Evolutionary conservation across 169 alveolate genomes (phyloP).

Genomic region (Plasmodium adleri): DNA sequence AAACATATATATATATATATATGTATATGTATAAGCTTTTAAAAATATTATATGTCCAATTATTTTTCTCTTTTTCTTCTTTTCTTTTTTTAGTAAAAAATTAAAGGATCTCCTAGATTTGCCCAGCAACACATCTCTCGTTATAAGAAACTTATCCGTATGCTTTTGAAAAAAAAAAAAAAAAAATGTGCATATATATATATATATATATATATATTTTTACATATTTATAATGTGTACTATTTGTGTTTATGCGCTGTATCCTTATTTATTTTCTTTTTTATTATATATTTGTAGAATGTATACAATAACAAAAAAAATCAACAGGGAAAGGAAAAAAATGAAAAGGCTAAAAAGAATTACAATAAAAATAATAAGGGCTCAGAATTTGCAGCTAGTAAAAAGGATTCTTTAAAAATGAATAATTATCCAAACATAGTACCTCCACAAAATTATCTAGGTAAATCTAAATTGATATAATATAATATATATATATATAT

Average conservation of each 20-base stretch:
- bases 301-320: slow-evolving; percentile 45
- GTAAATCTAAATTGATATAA: neutral
- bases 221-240: no score
- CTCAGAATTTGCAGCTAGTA: slow-evolving; percentile 20
- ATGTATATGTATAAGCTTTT: neutral
- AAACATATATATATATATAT: neutral
- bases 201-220: neutral
- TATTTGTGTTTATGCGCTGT: no score
- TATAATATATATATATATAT: slow-evolving; percentile 5
- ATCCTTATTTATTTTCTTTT: no score
- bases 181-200: slow-evolving; percentile 9
- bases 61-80: neutral
- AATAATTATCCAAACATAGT: slow-evolving; percentile 11
- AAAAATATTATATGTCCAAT: neutral
- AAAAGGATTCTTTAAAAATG: slow-evolving; percentile 32
- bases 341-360: slow-evolving; percentile 55
- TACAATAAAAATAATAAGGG: slow-evolving; percentile 31
- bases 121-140: slow-evolving; percentile 37
- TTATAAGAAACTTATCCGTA: slow-evolving; percentile 58
- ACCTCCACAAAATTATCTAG: slow-evolving; percentile 23
- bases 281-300: slow-evolving; percentile 14
- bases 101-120: slow-evolving; percentile 49
- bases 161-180: slow-evolving; percentile 5
- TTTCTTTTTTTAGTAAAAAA: slow-evolving; percentile 23
- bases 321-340: slow-evolving; percentile 26